phyloP scores from a whole-genome alignment of 1,139 yeast genomes.

The Wickerhamiella pararugosa region DNA sequence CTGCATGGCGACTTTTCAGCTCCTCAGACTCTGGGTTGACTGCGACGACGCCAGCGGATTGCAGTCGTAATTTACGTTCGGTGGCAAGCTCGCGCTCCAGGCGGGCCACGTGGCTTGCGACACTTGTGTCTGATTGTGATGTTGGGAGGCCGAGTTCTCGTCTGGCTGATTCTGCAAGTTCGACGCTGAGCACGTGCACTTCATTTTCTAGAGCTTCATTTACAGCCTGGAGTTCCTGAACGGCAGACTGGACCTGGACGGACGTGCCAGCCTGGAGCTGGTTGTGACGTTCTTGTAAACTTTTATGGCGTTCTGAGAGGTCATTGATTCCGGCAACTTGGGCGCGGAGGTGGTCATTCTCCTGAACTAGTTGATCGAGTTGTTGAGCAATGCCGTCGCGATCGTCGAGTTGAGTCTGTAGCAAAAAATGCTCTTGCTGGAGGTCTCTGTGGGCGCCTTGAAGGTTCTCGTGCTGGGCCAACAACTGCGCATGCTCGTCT shows the following conservation, averaged over 20 bases:
- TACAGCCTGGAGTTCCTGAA: constrained; percentile 9
- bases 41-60: constrained; percentile 16
- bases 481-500: neutral
- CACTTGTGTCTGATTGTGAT: constrained; percentile 4
- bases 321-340: neutral
- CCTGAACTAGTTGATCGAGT: no score
- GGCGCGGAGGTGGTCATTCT: neutral
- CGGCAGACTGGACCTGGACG: neutral
- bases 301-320: neutral
- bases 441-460: neutral
- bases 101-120: constrained; percentile 15
- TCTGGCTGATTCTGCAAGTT: constrained; percentile 26
- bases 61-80: constrained; percentile 23
- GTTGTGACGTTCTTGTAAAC: neutral
- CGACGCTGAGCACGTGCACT: constrained; percentile 24
- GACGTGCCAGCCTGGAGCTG: neutral
- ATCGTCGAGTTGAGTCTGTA: neutral
- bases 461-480: neutral
- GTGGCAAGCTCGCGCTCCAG: constrained; percentile 21
- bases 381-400: neutral
- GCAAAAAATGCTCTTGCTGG: neutral
- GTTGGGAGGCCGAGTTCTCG: constrained; percentile 22
- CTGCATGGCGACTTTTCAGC: constrained; percentile 20
- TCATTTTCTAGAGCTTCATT: constrained; percentile 22
- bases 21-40: constrained; percentile 16